Conservation (phyloP, 192 early-diverging fungal genomes). For the Coemansia sp. region DNA sequence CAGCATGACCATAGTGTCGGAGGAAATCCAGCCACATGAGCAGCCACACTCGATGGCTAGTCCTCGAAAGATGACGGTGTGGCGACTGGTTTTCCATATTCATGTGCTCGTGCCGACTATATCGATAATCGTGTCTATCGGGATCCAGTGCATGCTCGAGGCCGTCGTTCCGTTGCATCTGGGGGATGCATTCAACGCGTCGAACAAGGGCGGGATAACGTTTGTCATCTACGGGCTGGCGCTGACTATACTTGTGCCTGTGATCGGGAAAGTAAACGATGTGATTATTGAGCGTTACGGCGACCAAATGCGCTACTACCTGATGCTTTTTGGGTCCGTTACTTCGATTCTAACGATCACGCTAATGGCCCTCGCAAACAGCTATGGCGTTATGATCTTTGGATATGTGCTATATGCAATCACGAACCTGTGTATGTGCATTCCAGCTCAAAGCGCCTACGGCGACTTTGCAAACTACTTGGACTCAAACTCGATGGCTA, state of each 20-base stretch:
- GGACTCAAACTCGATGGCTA: constrained; percentile 25
- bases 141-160: constrained; percentile 40
- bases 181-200: constrained; percentile 16
- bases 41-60: background rate
- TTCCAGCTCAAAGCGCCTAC: constrained; percentile 37
- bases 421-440: constrained; percentile 23
- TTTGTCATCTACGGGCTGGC: constrained; percentile 38
- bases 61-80: constrained; percentile 12
- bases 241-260: constrained; percentile 21
- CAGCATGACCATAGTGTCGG: background rate
- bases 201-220: constrained; percentile 16
- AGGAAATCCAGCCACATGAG: constrained; percentile 3
- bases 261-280: constrained; percentile 24
- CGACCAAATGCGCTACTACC: constrained; percentile 26
- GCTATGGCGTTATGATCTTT: constrained; percentile 32
- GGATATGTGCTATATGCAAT: constrained; percentile 30
- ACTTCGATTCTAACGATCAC: constrained; percentile 8
- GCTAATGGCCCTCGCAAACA: constrained; percentile 24
- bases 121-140: constrained; percentile 18
- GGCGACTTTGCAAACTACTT: constrained; percentile 39
- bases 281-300: constrained; percentile 19
- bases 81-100: constrained; percentile 15
- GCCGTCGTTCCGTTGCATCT: constrained; percentile 30
- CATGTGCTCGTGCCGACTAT: constrained; percentile 29
- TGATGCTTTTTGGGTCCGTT: constrained; percentile 28